A percentile compares a stretch with the other conserved stretches of the same genome.
phyloP scores from a whole-genome alignment of 108 stramenopile genomes.

The Pseudonitzschia delicatissima region DNA sequence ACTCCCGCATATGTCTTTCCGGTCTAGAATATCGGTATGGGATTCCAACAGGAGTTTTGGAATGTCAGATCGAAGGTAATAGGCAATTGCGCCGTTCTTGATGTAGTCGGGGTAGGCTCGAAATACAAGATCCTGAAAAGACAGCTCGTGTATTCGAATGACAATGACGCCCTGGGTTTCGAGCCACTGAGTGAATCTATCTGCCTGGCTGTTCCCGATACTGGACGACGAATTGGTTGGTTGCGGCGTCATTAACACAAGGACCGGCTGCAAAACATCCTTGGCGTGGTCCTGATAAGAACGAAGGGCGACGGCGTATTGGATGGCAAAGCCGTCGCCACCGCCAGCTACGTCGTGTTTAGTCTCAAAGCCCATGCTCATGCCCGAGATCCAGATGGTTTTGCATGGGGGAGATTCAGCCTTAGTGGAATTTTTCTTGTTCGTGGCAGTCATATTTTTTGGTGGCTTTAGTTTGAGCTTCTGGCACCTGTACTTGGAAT shows the following conservation, averaged over 20 bases:
- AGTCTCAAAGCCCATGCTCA: constrained; percentile 7
- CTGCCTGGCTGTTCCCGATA: neutral
- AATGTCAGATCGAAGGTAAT: constrained; percentile 2
- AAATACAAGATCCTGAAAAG: neutral
- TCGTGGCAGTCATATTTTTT: neutral
- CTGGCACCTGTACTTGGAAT: neutral
- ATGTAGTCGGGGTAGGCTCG: neutral
- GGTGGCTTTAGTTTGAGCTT: neutral
- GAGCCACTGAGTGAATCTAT: neutral
- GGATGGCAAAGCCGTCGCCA: neutral
- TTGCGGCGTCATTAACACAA: neutral
- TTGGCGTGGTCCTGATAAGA: neutral
- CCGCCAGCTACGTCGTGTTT: neutral
- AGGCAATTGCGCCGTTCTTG: constrained; percentile 1
- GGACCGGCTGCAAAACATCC: neutral
- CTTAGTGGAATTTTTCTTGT: neutral
- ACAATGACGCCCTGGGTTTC: constrained; percentile 5
- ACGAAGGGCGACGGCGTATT: neutral
- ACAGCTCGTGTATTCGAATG: neutral
- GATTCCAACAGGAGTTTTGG: neutral
- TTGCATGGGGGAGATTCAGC: neutral
- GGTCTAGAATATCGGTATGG: neutral
- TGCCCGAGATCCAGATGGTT: constrained; percentile 2
- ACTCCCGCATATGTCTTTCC: neutral
- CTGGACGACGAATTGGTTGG: neutral